phyloP scores from a whole-genome alignment of 2,329 filamentous ascomycete species.

The Pseudogymnoascus sp. region DNA sequence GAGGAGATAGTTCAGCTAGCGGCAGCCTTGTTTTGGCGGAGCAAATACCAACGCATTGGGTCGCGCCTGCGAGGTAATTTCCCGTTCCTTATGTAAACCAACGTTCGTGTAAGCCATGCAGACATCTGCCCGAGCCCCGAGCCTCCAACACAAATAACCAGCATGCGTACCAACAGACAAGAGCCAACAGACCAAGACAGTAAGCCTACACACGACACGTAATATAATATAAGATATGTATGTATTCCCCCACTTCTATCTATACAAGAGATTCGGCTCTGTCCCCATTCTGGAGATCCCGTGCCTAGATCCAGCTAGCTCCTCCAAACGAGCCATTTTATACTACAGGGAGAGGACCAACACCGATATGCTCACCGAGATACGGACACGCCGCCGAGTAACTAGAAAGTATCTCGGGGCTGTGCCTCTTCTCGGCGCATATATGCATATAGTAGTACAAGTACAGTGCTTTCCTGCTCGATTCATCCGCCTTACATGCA shows the following conservation, averaged over 20 bases:
- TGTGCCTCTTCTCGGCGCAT: neutral
- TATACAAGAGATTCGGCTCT: conserved; percentile 6
- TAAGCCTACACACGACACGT: neutral
- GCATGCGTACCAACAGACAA: neutral
- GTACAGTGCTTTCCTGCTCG: conserved; percentile 10
- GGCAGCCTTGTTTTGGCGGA: neutral
- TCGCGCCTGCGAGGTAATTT: neutral
- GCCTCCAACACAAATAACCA: too few relatives aligned
- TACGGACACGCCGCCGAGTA: conserved; percentile 4
- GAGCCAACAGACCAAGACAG: neutral
- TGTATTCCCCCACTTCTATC: conserved; percentile 2
- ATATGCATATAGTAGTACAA: conserved; percentile 7
- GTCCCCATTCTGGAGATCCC: conserved; percentile 3
- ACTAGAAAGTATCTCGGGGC: neutral
- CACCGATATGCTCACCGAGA: conserved; percentile 8
- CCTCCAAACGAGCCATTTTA: conserved; percentile 7
- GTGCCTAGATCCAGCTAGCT: conserved; percentile 3
- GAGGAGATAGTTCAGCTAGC: neutral
- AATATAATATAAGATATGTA: neutral
- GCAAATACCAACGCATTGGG: neutral
- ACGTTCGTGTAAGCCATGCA: neutral
- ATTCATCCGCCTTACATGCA: neutral
- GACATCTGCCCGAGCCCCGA: neutral
- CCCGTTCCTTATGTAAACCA: neutral
- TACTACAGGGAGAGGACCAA: conserved; percentile 6